These are phyloP conservation scores for Glaciozyma martinii DNA, from an alignment of 768 basidiomycete genomes.

Conservation along the genomic window DNA sequence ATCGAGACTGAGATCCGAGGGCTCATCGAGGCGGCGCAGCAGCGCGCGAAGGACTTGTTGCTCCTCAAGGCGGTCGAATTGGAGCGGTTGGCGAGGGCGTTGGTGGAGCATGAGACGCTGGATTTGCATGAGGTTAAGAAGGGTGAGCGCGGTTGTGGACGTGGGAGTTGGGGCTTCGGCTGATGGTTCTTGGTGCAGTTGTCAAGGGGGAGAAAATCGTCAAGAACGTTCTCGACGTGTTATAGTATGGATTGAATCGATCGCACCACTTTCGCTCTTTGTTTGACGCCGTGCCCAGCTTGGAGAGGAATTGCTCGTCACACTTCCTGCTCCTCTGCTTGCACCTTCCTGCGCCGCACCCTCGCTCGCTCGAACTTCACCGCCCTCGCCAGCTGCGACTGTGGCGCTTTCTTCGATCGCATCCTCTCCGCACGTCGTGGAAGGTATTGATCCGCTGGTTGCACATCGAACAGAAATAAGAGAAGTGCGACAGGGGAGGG, in stretches of 20 bases:
- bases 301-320: no score
- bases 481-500: no score
- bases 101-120: conserved; percentile 92
- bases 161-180: no score
- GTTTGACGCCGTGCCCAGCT: no score
- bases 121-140: conserved; percentile 73
- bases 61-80: conserved; percentile 63
- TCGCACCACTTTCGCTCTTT: not conserved
- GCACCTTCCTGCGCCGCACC: no score
- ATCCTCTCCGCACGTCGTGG: no score
- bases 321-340: no score
- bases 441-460: no score
- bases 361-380: no score
- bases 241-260: not conserved
- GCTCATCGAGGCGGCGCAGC: conserved; percentile 64
- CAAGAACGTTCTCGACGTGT: conserved; percentile 49
- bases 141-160: conserved; percentile 36
- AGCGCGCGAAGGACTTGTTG: conserved; percentile 56
- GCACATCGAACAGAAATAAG: no score
- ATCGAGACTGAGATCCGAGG: conserved; percentile 80
- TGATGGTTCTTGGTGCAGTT: conserved; percentile 37
- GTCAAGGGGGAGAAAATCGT: conserved; percentile 50
- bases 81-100: conserved; percentile 72
- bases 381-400: no score
- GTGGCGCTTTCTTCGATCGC: no score